Conservation (phyloP, 2,329 filamentous ascomycete species). For the Colletotrichum sp. region DNA sequence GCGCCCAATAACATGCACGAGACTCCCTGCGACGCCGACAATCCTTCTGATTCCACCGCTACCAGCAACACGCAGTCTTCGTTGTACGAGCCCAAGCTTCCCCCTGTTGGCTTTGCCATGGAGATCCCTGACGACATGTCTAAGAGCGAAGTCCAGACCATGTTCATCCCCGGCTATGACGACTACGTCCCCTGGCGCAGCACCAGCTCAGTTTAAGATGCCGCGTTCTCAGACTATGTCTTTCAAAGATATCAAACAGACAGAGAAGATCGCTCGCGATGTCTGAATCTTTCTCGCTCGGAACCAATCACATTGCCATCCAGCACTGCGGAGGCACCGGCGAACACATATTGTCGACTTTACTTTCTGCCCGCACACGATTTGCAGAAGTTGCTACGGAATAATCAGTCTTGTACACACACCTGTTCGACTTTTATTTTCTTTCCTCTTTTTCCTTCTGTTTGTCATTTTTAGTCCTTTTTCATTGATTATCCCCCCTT, state of each 20-base stretch:
- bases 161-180: constrained; percentile 16
- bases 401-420: background rate
- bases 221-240: background rate
- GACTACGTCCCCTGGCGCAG: constrained; percentile 6
- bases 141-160: constrained; percentile 8
- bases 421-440: constrained; percentile 14
- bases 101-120: constrained; percentile 4
- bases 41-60: background rate
- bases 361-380: constrained; percentile 5
- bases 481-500: background rate
- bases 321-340: background rate
- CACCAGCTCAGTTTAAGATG: background rate
- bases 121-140: constrained; percentile 17
- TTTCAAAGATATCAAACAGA: background rate
- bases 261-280: background rate
- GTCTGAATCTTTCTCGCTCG: background rate
- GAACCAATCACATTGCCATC: background rate
- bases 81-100: background rate
- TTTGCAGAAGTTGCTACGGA: constrained; percentile 15
- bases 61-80: background rate
- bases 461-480: constrained; percentile 6
- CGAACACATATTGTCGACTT: constrained; percentile 12
- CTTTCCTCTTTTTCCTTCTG: constrained; percentile 8
- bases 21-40: background rate
- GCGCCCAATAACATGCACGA: background rate